A percentile compares a stretch with the other conserved stretches of the same genome.
phyloP scores from a whole-genome alignment of 2,329 filamentous ascomycete genomes.

The Trichoderma atrobrunneum region DNA sequence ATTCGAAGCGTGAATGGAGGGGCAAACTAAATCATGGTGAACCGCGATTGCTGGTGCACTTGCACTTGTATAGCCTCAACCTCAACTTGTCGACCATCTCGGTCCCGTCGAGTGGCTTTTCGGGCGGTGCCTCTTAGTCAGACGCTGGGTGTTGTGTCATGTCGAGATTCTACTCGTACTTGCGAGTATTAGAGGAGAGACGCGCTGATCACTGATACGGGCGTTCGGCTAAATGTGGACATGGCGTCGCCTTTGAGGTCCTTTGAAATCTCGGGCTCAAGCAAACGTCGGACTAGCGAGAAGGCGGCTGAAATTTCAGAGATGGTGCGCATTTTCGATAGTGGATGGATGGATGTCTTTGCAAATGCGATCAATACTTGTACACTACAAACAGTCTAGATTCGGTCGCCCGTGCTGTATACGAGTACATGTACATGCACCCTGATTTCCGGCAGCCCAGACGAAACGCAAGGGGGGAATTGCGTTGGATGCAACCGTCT shows the following conservation, averaged over 20 bases:
- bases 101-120: neutral
- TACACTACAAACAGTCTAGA: neutral
- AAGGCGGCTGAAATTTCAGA: neutral
- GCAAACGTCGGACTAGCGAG: constrained; percentile 2
- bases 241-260: constrained; percentile 3
- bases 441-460: neutral
- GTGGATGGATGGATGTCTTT: neutral
- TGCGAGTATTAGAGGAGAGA: neutral
- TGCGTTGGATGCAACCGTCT: constrained; percentile 4
- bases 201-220: constrained; percentile 12
- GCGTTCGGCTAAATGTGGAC: constrained; percentile 16
- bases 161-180: neutral
- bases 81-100: neutral
- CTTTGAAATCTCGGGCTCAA: constrained; percentile 1
- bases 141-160: neutral
- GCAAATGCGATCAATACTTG: neutral
- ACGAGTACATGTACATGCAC: neutral
- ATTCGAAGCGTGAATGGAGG: neutral
- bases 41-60: neutral
- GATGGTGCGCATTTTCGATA: neutral
- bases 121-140: constrained; percentile 10
- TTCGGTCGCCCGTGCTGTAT: neutral
- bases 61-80: neutral
- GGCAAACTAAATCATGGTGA: constrained; percentile 13
- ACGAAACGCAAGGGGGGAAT: constrained; percentile 3